phyloP scores from a whole-genome alignment of 2,329 filamentous ascomycete genomes.

The Graphiopsis chlorocephala region DNA sequence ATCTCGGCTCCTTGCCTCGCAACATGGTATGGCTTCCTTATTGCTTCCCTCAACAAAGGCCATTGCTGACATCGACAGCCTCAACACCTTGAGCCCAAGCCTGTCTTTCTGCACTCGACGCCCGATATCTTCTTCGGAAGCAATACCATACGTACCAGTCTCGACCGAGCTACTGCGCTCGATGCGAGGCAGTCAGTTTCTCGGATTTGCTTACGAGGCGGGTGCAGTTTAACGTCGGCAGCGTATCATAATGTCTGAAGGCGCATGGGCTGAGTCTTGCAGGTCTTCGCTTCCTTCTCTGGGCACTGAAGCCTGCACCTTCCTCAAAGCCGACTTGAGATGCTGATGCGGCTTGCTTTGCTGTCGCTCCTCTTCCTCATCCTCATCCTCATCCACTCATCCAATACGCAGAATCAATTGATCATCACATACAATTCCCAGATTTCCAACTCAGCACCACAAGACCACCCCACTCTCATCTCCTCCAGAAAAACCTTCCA shows the following conservation, averaged over 20 bases:
- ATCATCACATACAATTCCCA: no score
- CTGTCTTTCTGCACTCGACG: not conserved
- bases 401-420: not conserved
- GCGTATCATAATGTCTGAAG: not conserved
- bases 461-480: no score
- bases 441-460: no score
- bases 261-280: not conserved
- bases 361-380: not conserved
- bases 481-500: no score
- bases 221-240: not conserved
- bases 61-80: not conserved
- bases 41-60: not conserved
- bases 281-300: not conserved
- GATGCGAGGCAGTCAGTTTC: not conserved
- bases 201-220: not conserved
- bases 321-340: not conserved
- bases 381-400: not conserved
- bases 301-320: not conserved
- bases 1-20: not conserved
- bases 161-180: not conserved
- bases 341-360: not conserved
- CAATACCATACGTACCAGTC: not conserved
- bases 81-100: not conserved
- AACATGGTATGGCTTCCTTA: not conserved
- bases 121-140: slow-evolving; percentile 1